Base-by-base conservation (phyloP, 768 basidiomycete genomes). In the Auricularia sp. region DNA sequence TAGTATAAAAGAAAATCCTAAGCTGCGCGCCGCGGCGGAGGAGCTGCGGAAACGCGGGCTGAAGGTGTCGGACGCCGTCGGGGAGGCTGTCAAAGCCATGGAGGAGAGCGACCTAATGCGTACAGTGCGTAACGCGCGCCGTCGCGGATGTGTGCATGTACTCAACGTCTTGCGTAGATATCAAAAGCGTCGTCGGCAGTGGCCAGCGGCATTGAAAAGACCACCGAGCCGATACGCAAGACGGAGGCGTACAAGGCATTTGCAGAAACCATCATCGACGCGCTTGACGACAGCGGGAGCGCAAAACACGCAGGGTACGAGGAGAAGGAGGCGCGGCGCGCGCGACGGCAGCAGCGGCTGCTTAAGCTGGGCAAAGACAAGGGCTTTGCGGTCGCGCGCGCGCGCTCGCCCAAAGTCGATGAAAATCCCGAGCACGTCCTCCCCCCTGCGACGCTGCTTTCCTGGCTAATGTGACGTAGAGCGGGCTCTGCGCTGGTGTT, bases 201-300 rank as follows among this genome's bases (percentile, higher is more conserved):
- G 64, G 93, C 94, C 6, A 85, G 80, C 10, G 90, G 90, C 5
- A 92, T 95, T 60, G 87, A 87, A 59, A 86, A 87, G 56, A 90
- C 93, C 14, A 98, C 97, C 3, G 94, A 96, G 67, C 96, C 96
- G n/a, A 90, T 99, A 66, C 88, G 97, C 53, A 93, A 97, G 67
- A 99, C 96, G 2, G 87, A 84, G 14, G 92, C 96, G 0, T 99
- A 99, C 79, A 97, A 97, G 78, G 80, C 87, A 1, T 78, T 98
- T 6, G 85, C 93, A 0, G 93, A 96, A 56, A 91, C 91, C 1
- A 77, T 99, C 14, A 78, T 93, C 3, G 97, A 99, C 67, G 92
- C 94, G 2, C 80, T 99, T 47, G 94, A 98, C 67, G 95, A 98
- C 74, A 91, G 90, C 64, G 91, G 90, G 3, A 92, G 87, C 67